Conservation (phyloP, 2,329 filamentous ascomycete species). For the Plectosphaerella plurivora region DNA sequence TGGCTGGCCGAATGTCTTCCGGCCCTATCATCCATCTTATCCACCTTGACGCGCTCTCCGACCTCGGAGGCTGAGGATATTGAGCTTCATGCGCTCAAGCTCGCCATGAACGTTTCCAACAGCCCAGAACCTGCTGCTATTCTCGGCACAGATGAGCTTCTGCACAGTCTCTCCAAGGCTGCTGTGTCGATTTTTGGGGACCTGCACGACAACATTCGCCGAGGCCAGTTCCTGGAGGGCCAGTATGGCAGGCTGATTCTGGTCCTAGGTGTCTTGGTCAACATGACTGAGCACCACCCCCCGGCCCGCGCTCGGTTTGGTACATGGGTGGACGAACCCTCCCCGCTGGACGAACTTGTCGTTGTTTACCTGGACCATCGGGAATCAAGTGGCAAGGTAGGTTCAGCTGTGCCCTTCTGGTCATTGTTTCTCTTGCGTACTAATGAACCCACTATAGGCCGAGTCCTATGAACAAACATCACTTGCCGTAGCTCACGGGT, state of each 20-base stretch:
- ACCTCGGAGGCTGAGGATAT: constrained; percentile 31
- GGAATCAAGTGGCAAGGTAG: constrained; percentile 63
- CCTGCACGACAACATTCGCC: constrained; percentile 42
- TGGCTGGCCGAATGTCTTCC: constrained; percentile 49
- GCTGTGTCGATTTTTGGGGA: constrained; percentile 48
- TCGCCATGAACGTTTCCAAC: constrained; percentile 84
- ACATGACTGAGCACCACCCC: constrained; percentile 75
- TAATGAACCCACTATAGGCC: constrained; percentile 38
- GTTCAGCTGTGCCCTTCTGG: constrained; percentile 17
- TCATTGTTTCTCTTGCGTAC: not conserved
- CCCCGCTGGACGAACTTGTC: constrained; percentile 55
- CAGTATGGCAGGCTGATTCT: constrained; percentile 70
- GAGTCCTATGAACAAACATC: constrained; percentile 71
- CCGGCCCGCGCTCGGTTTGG: constrained; percentile 44
- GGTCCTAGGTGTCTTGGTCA: constrained; percentile 78
- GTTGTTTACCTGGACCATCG: constrained; percentile 64
- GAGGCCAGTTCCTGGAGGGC: constrained; percentile 42
- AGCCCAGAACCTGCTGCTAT: constrained; percentile 63
- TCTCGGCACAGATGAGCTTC: constrained; percentile 59
- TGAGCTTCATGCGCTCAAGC: constrained; percentile 53
- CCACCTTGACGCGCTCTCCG: constrained; percentile 29
- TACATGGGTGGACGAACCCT: constrained; percentile 26
- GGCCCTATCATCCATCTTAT: constrained; percentile 43
- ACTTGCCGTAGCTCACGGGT: constrained; percentile 79
- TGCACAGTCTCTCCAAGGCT: constrained; percentile 40